Evolutionary conservation across 148 eudicot genomes (phyloP).

Genomic region (Rhododendron henanense): DNA sequence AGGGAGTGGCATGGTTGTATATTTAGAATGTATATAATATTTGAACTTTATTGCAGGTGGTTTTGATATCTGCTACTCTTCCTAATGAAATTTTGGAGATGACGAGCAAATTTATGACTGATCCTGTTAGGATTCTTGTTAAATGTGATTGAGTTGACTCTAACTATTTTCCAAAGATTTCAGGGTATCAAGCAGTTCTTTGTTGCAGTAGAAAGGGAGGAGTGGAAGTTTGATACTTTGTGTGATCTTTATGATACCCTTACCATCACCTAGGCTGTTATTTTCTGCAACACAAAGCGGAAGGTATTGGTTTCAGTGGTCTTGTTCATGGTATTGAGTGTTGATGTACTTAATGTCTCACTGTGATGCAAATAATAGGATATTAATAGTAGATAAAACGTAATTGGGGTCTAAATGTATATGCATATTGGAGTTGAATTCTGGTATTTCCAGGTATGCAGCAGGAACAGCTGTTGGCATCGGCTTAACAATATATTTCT

Average conservation of each 20-base stretch:
- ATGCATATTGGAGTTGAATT: background rate
- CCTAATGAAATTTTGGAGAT: slow-evolving; percentile 97
- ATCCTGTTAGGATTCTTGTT: slow-evolving; percentile 87
- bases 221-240: slow-evolving; percentile 95
- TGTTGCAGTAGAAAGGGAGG: slow-evolving; percentile 52
- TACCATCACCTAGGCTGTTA: too few relatives aligned
- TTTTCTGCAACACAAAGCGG: too few relatives aligned
- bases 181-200: slow-evolving; percentile 86
- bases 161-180: slow-evolving; percentile 14
- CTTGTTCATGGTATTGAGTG: slow-evolving; percentile 25
- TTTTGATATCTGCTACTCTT: slow-evolving; percentile 88
- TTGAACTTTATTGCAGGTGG: background rate
- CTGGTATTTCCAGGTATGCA: background rate
- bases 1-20: too few relatives aligned
- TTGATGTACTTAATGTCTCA: background rate
- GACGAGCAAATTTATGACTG: slow-evolving; percentile 84
- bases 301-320: too few relatives aligned
- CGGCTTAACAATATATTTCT: background rate
- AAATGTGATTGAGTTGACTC: slow-evolving; percentile 97
- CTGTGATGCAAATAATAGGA: too few relatives aligned
- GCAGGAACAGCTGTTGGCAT: background rate
- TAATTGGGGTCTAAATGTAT: background rate
- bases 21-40: too few relatives aligned
- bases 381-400: background rate
- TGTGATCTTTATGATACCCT: slow-evolving; percentile 14